Conservation (phyloP, 2,329 filamentous ascomycete species). For the Penicillium sp. region DNA sequence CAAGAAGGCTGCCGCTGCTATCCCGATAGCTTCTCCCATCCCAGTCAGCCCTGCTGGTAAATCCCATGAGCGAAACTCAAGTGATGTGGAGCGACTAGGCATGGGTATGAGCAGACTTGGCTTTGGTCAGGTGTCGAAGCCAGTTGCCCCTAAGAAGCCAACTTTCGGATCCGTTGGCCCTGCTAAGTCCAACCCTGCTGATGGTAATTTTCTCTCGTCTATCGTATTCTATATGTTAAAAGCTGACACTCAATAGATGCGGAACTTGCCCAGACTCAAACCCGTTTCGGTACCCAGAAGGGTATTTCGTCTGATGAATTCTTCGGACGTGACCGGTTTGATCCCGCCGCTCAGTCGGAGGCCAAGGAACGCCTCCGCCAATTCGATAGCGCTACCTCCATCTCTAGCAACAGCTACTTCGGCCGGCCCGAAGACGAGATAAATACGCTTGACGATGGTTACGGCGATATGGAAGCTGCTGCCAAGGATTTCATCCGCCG, state of each 20-base stretch:
- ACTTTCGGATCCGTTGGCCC: conserved; percentile 85
- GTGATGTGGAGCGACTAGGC: conserved; percentile 83
- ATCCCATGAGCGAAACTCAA: conserved; percentile 57
- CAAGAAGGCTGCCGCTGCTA: conserved; percentile 43
- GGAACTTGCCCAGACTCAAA: conserved; percentile 75
- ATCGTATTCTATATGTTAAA: background rate
- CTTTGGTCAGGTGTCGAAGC: conserved; percentile 72
- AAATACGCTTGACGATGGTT: conserved; percentile 65
- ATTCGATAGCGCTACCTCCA: conserved; percentile 87
- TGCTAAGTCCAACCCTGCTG: conserved; percentile 62
- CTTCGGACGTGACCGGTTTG: conserved; percentile 86
- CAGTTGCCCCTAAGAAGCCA: conserved; percentile 68
- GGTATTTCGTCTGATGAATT: conserved; percentile 98
- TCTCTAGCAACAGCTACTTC: conserved; percentile 97
- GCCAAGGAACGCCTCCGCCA: conserved; percentile 84
- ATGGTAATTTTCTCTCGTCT: conserved; percentile 53
- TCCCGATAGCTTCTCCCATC: conserved; percentile 70
- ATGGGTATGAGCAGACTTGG: conserved; percentile 85
- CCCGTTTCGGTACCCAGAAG: conserved; percentile 90
- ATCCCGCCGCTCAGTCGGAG: conserved; percentile 76
- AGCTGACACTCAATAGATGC: conserved; percentile 54
- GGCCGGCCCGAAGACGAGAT: conserved; percentile 83
- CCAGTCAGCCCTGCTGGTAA: conserved; percentile 66
- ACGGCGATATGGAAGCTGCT: conserved; percentile 86
- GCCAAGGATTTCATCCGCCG: conserved; percentile 95